Conservation (phyloP, 192 early-diverging fungal genomes). For the Coemansia sp. region DNA sequence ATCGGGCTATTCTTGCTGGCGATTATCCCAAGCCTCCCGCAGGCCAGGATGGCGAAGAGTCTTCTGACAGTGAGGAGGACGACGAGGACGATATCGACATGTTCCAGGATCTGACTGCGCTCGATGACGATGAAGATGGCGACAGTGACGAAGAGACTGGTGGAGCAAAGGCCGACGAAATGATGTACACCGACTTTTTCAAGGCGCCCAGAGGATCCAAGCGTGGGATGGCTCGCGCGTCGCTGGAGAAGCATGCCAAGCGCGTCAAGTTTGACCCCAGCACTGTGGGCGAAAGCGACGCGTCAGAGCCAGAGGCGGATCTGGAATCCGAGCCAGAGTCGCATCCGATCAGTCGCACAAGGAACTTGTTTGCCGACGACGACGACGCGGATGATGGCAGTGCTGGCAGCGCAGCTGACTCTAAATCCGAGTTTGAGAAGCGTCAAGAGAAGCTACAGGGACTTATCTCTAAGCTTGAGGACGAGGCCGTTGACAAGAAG, state of each 20-base stretch:
- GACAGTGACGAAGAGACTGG: constrained; percentile 69
- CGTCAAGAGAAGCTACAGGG: constrained; percentile 68
- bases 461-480: constrained; percentile 82
- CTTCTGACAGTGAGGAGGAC: constrained; percentile 37
- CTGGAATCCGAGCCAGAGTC: constrained; percentile 14
- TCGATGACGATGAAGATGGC: constrained; percentile 65
- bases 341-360: neutral
- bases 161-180: constrained; percentile 62
- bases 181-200: constrained; percentile 87
- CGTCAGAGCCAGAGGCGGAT: constrained; percentile 30
- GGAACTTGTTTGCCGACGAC: constrained; percentile 35
- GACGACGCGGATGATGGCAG: constrained; percentile 13
- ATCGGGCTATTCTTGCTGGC: constrained; percentile 59
- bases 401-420: constrained; percentile 7
- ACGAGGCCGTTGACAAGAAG: constrained; percentile 78
- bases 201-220: constrained; percentile 62
- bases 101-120: constrained; percentile 50
- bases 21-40: constrained; percentile 49
- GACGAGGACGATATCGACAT: constrained; percentile 67
- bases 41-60: constrained; percentile 63
- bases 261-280: constrained; percentile 52
- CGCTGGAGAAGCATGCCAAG: constrained; percentile 41
- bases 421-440: constrained; percentile 78
- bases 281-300: constrained; percentile 41
- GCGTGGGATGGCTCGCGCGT: constrained; percentile 48